phyloP scores from a whole-genome alignment of 2,329 filamentous ascomycete genomes.

The Trichoderma aggressivum region DNA sequence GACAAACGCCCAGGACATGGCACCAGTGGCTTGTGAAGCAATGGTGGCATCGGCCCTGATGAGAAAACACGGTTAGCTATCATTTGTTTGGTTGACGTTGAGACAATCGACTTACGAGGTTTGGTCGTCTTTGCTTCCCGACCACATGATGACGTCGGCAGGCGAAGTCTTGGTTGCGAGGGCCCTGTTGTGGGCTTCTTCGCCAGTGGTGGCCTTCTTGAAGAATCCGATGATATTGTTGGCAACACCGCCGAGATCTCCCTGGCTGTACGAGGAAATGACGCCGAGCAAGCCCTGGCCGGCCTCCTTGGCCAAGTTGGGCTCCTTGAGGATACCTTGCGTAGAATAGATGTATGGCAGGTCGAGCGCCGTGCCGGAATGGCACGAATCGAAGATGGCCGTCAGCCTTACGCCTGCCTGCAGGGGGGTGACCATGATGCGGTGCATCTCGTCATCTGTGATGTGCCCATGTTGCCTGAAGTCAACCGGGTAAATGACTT shows the following conservation, averaged over 20 bases:
- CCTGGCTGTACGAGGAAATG: constrained; percentile 58
- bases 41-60: constrained; percentile 87
- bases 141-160: constrained; percentile 97
- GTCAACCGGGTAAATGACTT: constrained; percentile 81
- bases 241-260: constrained; percentile 80
- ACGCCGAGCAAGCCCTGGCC: constrained; percentile 60
- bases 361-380: constrained; percentile 64
- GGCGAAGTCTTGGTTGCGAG: constrained; percentile 87
- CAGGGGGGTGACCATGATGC: constrained; percentile 62
- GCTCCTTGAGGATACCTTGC: constrained; percentile 65
- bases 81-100: neutral
- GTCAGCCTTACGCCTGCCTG: constrained; percentile 56
- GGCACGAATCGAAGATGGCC: constrained; percentile 64
- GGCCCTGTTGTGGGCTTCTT: constrained; percentile 77
- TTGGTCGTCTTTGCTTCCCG: constrained; percentile 93
- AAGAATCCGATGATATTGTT: constrained; percentile 77
- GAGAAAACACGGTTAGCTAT: neutral
- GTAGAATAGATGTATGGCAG: constrained; percentile 68
- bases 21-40: constrained; percentile 83
- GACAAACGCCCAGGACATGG: constrained; percentile 98
- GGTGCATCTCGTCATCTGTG: constrained; percentile 79
- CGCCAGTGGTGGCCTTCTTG: constrained; percentile 81
- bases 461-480: constrained; percentile 77
- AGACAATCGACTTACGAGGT: constrained; percentile 67
- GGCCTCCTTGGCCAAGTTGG: constrained; percentile 65